phyloP scores from a whole-genome alignment of 148 eudicot genomes.

The Tetragonia tetragonoides region DNA sequence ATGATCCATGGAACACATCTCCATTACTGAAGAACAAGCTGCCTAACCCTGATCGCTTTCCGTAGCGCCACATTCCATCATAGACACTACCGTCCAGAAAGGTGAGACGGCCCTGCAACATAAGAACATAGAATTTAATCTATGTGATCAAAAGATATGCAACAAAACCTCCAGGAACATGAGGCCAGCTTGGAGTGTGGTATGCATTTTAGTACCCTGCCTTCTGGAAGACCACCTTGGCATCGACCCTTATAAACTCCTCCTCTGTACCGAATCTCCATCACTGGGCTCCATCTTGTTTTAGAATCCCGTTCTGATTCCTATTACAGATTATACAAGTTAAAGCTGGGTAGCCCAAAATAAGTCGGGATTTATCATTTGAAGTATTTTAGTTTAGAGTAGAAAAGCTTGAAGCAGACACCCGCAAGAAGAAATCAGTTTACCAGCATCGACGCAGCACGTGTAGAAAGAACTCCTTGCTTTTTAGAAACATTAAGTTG shows the following conservation, averaged over 20 bases:
- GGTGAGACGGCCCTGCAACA: constrained; percentile 60
- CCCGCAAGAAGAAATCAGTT: constrained; percentile 15
- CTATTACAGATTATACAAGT: constrained; percentile 31
- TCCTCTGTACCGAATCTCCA: constrained; percentile 83
- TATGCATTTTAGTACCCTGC: constrained; percentile 57
- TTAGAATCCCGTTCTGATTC: constrained; percentile 82
- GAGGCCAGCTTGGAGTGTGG: neutral
- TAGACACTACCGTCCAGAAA: constrained; percentile 77
- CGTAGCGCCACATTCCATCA: constrained; percentile 94
- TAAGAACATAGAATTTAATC: neutral
- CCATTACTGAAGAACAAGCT: constrained; percentile 83
- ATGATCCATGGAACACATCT: constrained; percentile 87
- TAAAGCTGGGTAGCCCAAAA: neutral
- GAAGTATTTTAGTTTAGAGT: neutral
- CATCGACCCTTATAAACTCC: constrained; percentile 76
- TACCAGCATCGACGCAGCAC: constrained; percentile 99
- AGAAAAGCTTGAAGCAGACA: constrained; percentile 11
- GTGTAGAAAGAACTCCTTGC: constrained; percentile 71
- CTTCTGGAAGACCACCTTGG: constrained; percentile 97
- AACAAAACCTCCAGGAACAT: constrained; percentile 13
- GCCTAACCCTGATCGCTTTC: constrained; percentile 89
- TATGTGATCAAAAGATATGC: neutral
- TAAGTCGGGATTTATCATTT: neutral
- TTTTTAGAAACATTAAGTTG: constrained; percentile 39
- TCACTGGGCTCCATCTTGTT: constrained; percentile 69